Percentiles rank a stretch among this genome's conserved stretches.
phyloP scores from a whole-genome alignment of 192 early-diverging fungal species.

The Linnemannia zychae region DNA sequence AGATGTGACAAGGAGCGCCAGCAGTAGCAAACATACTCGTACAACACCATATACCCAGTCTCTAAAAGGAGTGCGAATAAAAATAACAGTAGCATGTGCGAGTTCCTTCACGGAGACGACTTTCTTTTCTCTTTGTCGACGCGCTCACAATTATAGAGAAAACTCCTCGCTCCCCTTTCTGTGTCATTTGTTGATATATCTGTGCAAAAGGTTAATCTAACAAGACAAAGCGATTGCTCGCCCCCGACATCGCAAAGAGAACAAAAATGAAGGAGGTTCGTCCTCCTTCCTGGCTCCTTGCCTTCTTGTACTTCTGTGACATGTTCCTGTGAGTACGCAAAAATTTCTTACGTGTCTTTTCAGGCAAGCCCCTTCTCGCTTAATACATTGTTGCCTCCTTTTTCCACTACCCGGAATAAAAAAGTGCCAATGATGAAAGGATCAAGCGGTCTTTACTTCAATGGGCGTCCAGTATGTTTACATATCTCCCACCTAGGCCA shows the following conservation, averaged over 20 bases:
- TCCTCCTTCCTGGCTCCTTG: not conserved
- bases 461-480: too few relatives aligned
- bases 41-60: not conserved
- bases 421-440: not conserved
- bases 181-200: not conserved
- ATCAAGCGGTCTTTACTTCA: not conserved
- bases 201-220: not conserved
- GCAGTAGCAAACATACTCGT: not conserved
- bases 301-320: not conserved
- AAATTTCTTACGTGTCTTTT: not conserved
- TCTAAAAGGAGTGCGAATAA: not conserved
- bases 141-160: not conserved
- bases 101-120: not conserved
- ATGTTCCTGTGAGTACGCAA: not conserved
- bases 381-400: not conserved
- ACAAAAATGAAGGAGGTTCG: not conserved
- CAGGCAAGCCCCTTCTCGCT: not conserved
- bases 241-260: not conserved
- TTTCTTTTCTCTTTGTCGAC: not conserved
- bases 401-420: not conserved
- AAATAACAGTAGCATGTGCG: not conserved
- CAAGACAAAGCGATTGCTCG: not conserved
- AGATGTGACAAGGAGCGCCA: too few relatives aligned
- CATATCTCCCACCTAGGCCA: too few relatives aligned
- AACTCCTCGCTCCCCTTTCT: conserved; percentile 1